phyloP scores from a whole-genome alignment of 139 green algal genomes.

The Picochlorum sp. region DNA sequence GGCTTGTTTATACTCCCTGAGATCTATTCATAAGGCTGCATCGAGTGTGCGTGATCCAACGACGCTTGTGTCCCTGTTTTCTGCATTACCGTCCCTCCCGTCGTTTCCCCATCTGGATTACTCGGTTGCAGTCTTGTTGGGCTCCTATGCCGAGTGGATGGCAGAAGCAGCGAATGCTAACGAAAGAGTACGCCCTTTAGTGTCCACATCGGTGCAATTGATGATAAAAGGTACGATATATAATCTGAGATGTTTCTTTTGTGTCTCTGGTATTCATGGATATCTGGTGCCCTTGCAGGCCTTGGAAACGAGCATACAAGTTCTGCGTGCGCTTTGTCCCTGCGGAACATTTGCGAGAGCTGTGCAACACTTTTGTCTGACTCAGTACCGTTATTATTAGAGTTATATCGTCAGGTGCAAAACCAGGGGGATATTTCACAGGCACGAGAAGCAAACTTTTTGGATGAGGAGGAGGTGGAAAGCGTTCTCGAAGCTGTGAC shows the following conservation, averaged over 20 bases:
- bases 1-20: slow-evolving; percentile 62
- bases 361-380: slow-evolving; percentile 39
- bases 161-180: slow-evolving; percentile 17
- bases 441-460: slow-evolving; percentile 6
- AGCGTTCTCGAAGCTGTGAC: slow-evolving; percentile 37
- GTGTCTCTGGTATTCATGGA: not conserved
- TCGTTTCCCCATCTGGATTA: slow-evolving; percentile 36
- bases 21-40: slow-evolving; percentile 39
- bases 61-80: slow-evolving; percentile 45
- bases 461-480: slow-evolving; percentile 54
- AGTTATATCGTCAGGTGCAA: slow-evolving; percentile 51
- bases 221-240: not conserved
- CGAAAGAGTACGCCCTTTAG: not conserved
- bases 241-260: not conserved
- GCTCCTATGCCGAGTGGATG: slow-evolving; percentile 48
- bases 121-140: slow-evolving; percentile 46
- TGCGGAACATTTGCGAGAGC: slow-evolving; percentile 51
- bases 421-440: slow-evolving; percentile 22
- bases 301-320: slow-evolving; percentile 22
- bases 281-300: slow-evolving; percentile 5
- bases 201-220: not conserved
- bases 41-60: slow-evolving; percentile 36
- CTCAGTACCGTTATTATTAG: slow-evolving; percentile 40
- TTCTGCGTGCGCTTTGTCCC: slow-evolving; percentile 36
- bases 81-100: slow-evolving; percentile 48